These are phyloP conservation scores for Cucumis hystrix DNA, from an alignment of 306 rosid genomes.

Conservation along the genomic window DNA sequence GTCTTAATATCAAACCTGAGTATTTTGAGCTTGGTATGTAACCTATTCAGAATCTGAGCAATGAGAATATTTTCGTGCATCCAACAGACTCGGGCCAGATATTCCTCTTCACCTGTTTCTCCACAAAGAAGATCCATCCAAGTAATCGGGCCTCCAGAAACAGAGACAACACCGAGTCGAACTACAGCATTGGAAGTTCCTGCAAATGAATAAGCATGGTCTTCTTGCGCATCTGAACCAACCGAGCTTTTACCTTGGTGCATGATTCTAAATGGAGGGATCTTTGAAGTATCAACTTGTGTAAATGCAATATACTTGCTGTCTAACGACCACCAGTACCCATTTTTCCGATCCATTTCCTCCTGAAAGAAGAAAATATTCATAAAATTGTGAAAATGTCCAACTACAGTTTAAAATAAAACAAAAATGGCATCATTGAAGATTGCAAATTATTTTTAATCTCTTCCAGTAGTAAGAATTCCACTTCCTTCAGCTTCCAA, in stretches of 20 bases:
- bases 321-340: slow-evolving; percentile 98
- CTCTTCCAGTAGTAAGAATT: not conserved
- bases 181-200: slow-evolving; percentile 89
- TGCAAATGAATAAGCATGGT: slow-evolving; percentile 89
- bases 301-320: slow-evolving; percentile 82
- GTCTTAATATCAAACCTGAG: slow-evolving; percentile 61
- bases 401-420: not conserved
- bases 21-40: slow-evolving; percentile 60
- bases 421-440: not conserved
- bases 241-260: slow-evolving; percentile 84
- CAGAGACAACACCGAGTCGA: slow-evolving; percentile 73
- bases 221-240: slow-evolving; percentile 89
- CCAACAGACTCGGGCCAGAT: slow-evolving; percentile 90
- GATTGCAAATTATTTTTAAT: not conserved
- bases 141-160: slow-evolving; percentile 49
- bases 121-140: slow-evolving; percentile 97
- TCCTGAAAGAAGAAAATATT: slow-evolving; percentile 39
- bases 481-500: not conserved
- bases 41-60: slow-evolving; percentile 78
- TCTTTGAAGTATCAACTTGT: slow-evolving; percentile 80
- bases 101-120: slow-evolving; percentile 53
- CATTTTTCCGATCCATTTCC: slow-evolving; percentile 92
- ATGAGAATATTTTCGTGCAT: slow-evolving; percentile 61
- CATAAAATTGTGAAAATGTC: not conserved
- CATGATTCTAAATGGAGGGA: slow-evolving; percentile 87